phyloP scores from a whole-genome alignment of 2,329 filamentous ascomycete species.

The Podosphaera leucotricha region DNA sequence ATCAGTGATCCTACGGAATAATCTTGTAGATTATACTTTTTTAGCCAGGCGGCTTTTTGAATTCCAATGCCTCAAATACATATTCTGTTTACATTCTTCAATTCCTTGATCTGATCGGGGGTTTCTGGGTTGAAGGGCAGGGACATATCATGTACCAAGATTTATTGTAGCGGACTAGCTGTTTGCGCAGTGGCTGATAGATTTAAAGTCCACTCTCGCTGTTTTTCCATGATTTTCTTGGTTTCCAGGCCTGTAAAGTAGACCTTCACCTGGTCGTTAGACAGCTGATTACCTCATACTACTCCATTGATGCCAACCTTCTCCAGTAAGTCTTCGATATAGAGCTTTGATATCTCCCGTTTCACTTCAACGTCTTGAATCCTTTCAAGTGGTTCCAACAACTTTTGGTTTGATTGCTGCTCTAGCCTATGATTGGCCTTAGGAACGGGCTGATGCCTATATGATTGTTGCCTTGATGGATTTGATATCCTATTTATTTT shows the following conservation, averaged over 20 bases:
- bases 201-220: too few relatives aligned
- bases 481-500: not conserved
- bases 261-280: not conserved
- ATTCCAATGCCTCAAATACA: too few relatives aligned
- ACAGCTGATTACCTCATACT: not conserved
- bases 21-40: too few relatives aligned
- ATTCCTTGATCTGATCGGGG: too few relatives aligned
- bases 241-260: not conserved
- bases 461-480: not conserved
- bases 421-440: not conserved
- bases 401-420: not conserved
- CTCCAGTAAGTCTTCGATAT: not conserved
- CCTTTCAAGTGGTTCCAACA: not conserved
- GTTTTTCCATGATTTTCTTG: not conserved
- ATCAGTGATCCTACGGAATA: too few relatives aligned
- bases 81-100: too few relatives aligned
- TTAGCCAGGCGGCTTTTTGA: too few relatives aligned
- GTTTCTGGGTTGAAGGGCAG: too few relatives aligned
- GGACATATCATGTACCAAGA: too few relatives aligned
- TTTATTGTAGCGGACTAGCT: too few relatives aligned
- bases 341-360: not conserved
- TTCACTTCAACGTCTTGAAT: not conserved
- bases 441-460: not conserved
- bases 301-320: not conserved
- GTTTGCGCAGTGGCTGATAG: too few relatives aligned